Conservation (phyloP, 192 early-diverging fungal genomes). For the Coemansia reversa region DNA sequence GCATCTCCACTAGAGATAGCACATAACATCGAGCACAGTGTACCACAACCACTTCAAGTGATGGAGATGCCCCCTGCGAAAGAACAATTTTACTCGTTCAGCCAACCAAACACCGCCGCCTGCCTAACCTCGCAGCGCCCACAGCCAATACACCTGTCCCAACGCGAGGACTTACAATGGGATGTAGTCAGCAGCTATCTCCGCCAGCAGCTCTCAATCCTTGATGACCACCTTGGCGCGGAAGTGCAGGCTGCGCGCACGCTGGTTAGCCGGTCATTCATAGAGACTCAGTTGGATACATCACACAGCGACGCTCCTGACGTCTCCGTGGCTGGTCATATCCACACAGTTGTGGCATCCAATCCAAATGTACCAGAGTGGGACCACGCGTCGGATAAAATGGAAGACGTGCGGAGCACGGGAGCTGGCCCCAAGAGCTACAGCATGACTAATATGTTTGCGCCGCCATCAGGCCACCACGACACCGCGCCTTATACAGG, state of each 20-base stretch:
- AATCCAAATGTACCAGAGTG: slow-evolving; percentile 26
- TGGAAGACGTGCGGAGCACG: neutral
- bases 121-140: neutral
- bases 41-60: neutral
- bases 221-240: slow-evolving; percentile 32
- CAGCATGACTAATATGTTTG: slow-evolving; percentile 25
- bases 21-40: slow-evolving; percentile 5
- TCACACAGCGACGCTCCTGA: slow-evolving; percentile 2
- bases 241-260: slow-evolving; percentile 38
- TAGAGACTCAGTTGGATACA: slow-evolving; percentile 4
- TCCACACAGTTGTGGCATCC: slow-evolving; percentile 16
- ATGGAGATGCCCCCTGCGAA: neutral
- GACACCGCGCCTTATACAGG: neutral
- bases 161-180: slow-evolving; percentile 45
- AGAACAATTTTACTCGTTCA: neutral
- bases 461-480: neutral
- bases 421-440: slow-evolving; percentile 29
- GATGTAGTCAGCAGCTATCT: slow-evolving; percentile 40
- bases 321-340: slow-evolving; percentile 13
- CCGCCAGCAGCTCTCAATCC: slow-evolving; percentile 35
- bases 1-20: slow-evolving; percentile 19
- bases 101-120: slow-evolving; percentile 12
- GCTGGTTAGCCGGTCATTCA: slow-evolving; percentile 18
- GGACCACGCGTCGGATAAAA: slow-evolving; percentile 13
- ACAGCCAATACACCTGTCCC: slow-evolving; percentile 31